Percentiles rank a stretch among this genome's conserved stretches.
These are phyloP conservation scores for Triticum monococcum DNA, from an alignment of 176 grass and related monocot genomes.

Conservation along the genomic window DNA sequence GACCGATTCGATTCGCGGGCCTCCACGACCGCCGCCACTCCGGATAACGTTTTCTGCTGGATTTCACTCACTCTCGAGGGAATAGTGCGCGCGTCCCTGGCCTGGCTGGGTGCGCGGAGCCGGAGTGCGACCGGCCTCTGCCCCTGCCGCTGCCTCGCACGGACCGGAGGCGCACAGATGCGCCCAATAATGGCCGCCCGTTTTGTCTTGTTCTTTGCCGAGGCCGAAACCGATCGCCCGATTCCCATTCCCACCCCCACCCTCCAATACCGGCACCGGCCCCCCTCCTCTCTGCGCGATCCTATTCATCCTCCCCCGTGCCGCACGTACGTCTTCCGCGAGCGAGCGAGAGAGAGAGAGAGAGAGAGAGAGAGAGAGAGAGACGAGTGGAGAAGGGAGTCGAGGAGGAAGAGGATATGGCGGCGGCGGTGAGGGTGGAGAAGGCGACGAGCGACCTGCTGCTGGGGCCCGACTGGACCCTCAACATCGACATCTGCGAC, in stretches of 20 bases:
- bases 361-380: too few species aligned
- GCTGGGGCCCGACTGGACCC: constrained; percentile 79
- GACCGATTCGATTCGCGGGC: neutral
- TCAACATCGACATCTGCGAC: constrained; percentile 97
- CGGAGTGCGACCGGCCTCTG: too few species aligned
- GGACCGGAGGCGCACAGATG: neutral
- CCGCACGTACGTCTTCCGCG: too few species aligned
- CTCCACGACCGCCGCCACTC: too few species aligned
- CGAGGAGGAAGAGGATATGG: neutral
- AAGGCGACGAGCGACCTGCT: constrained; percentile 94
- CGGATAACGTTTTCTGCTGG: neutral
- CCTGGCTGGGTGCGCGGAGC: too few species aligned
- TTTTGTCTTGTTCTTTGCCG: neutral
- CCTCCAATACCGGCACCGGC: too few species aligned
- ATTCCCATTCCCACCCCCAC: too few species aligned
- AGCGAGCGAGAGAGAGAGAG: too few species aligned
- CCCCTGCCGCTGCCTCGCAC: neutral
- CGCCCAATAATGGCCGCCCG: neutral
- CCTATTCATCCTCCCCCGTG: too few species aligned
- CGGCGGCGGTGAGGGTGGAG: constrained; percentile 65
- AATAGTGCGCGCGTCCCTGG: too few species aligned
- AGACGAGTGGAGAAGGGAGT: too few species aligned
- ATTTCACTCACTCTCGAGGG: neutral
- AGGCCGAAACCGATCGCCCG: neutral
- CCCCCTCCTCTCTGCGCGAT: too few species aligned